A percentile compares a stretch with the other conserved stretches of the same genome.
These are phyloP conservation scores for Thalassiosira profunda DNA, from an alignment of 108 stramenopile species.

Conservation along the genomic window DNA sequence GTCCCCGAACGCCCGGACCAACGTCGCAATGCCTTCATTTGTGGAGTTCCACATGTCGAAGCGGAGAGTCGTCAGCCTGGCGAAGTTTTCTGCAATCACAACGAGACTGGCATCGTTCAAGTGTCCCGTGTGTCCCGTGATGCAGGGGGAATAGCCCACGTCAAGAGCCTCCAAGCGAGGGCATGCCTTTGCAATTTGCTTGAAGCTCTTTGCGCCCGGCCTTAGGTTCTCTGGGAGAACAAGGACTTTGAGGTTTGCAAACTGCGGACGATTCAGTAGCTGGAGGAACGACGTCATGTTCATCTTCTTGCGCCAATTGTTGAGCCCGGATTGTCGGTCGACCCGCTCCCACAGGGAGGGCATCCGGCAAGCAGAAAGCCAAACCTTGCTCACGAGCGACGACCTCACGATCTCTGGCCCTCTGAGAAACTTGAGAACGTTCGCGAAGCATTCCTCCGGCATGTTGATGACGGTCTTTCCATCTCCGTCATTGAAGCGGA, in stretches of 20 bases:
- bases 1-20: too few relatives aligned
- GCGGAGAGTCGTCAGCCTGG: conserved; percentile 4
- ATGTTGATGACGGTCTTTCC: conserved; percentile 3
- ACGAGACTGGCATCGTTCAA: conserved; percentile 17
- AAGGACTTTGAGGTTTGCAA: conserved; percentile 11
- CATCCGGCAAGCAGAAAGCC: conserved; percentile 14
- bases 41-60: conserved; percentile 11
- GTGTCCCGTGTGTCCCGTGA: neutral
- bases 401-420: conserved; percentile 11
- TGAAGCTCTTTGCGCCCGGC: conserved; percentile 14
- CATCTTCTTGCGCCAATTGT: conserved; percentile 4
- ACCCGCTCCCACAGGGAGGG: conserved; percentile 19
- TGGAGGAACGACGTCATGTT: conserved; percentile 20
- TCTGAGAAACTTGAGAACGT: neutral
- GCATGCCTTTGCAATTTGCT: conserved; percentile 6
- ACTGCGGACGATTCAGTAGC: conserved; percentile 23
- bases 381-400: conserved; percentile 15
- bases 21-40: neutral
- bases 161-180: conserved; percentile 16
- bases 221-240: conserved; percentile 17
- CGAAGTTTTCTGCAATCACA: conserved; percentile 7
- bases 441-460: conserved; percentile 21
- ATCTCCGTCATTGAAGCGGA: conserved; percentile 5
- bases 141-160: neutral
- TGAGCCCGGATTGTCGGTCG: conserved; percentile 8